Percentiles rank a stretch among this genome's conserved stretches.
phyloP scores from a whole-genome alignment of 2,329 filamentous ascomycete genomes.

The Sporothrix variecibatus region DNA sequence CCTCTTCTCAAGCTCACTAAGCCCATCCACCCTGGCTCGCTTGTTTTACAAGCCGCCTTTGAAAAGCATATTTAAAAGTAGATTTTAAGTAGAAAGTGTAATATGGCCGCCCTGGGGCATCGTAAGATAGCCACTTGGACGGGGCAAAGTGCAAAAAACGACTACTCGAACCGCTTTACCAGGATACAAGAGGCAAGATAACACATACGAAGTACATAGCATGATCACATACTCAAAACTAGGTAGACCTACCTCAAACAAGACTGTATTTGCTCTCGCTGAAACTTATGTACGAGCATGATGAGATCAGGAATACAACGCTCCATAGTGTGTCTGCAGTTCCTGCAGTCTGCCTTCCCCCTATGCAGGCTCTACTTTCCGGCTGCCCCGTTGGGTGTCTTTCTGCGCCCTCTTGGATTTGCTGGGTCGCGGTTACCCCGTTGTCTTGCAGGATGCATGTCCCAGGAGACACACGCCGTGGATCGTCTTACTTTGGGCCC shows the following conservation, averaged over 20 bases:
- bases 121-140: background rate
- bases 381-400: conserved; percentile 17
- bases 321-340: background rate
- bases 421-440: background rate
- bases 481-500: background rate
- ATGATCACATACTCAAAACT: too few relatives aligned
- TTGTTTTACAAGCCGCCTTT: background rate
- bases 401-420: background rate
- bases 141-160: background rate
- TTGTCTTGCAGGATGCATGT: conserved; percentile 19
- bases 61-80: too few relatives aligned
- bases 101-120: background rate
- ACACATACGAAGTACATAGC: too few relatives aligned
- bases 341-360: background rate
- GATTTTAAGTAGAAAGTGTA: background rate
- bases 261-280: background rate
- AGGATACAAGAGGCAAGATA: background rate
- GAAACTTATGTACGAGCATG: background rate
- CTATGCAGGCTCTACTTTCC: conserved; percentile 13
- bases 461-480: background rate
- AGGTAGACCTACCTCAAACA: too few relatives aligned
- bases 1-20: background rate
- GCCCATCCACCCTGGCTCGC: background rate
- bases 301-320: background rate
- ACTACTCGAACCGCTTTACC: background rate